phyloP scores from a whole-genome alignment of 2,329 filamentous ascomycete genomes.

The Myriosclerotinia scirpicola region DNA sequence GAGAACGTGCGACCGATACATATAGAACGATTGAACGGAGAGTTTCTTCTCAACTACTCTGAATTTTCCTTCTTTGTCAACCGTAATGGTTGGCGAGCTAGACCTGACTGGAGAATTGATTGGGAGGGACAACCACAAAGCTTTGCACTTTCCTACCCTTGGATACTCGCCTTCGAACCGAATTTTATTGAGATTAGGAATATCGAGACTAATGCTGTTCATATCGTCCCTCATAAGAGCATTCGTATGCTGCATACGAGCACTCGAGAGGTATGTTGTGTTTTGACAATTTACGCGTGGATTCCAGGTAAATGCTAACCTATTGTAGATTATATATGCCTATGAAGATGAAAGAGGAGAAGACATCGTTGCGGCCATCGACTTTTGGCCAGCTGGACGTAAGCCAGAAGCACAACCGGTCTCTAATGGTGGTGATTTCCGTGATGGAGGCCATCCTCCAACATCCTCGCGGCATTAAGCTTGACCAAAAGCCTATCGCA shows the following conservation, averaged over 20 bases:
- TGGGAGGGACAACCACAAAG: conserved; percentile 93
- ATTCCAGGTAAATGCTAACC: conserved; percentile 29
- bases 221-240: conserved; percentile 95
- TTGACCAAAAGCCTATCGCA: conserved; percentile 8
- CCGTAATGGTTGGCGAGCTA: conserved; percentile 93
- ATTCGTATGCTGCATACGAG: conserved; percentile 97
- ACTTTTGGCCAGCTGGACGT: conserved; percentile 70
- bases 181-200: conserved; percentile 97
- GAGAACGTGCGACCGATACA: conserved; percentile 94
- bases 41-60: conserved; percentile 96
- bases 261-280: conserved; percentile 78
- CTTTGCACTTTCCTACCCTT: conserved; percentile 94
- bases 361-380: conserved; percentile 89
- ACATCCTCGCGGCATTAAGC: conserved; percentile 37
- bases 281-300: conserved; percentile 1
- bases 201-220: conserved; percentile 90
- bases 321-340: conserved; percentile 82
- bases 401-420: conserved; percentile 36
- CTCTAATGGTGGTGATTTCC: conserved; percentile 26
- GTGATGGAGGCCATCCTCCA: conserved; percentile 30
- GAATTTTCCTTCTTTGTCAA: conserved; percentile 99
- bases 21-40: conserved; percentile 93
- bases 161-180: conserved; percentile 94
- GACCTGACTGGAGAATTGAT: conserved; percentile 94
- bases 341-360: conserved; percentile 95